Evolutionary conservation across 2,329 filamentous ascomycete species (phyloP).

Genomic region (Furcasterigmium sp.): DNA sequence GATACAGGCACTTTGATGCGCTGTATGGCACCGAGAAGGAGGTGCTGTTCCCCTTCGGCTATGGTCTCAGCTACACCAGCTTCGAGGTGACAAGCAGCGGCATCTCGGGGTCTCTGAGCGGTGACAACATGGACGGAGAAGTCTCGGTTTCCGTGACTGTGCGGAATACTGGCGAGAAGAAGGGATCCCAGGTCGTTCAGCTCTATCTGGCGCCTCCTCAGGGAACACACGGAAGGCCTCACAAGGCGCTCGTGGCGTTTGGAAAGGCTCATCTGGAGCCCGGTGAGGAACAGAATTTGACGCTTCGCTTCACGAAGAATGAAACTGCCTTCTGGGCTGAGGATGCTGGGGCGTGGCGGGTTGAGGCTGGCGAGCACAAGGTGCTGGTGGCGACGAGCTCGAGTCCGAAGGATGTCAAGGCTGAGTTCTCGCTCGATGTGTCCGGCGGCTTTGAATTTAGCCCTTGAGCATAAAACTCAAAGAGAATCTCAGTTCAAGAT

Average conservation of each 20-base stretch:
- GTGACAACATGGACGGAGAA: constrained; percentile 41
- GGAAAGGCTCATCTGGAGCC: background rate
- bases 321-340: constrained; percentile 1
- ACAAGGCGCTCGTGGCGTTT: background rate
- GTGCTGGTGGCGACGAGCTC: constrained; percentile 1
- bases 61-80: constrained; percentile 69
- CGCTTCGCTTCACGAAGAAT: background rate
- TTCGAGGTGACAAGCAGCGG: constrained; percentile 48
- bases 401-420: constrained; percentile 16
- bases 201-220: background rate
- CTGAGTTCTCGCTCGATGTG: constrained; percentile 11
- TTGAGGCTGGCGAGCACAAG: constrained; percentile 1
- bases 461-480: no score
- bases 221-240: background rate
- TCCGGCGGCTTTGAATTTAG: background rate
- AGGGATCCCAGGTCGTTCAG: background rate
- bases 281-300: background rate
- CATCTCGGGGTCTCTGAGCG: constrained; percentile 26
- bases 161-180: background rate
- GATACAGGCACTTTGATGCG: constrained; percentile 66
- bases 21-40: constrained; percentile 40
- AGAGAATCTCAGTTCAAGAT: no score
- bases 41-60: constrained; percentile 70
- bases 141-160: constrained; percentile 31
- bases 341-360: background rate